A percentile compares a stretch with the other conserved stretches of the same genome.
phyloP scores from a whole-genome alignment of 208 protist species.

The Tritrichomonas musculus region DNA sequence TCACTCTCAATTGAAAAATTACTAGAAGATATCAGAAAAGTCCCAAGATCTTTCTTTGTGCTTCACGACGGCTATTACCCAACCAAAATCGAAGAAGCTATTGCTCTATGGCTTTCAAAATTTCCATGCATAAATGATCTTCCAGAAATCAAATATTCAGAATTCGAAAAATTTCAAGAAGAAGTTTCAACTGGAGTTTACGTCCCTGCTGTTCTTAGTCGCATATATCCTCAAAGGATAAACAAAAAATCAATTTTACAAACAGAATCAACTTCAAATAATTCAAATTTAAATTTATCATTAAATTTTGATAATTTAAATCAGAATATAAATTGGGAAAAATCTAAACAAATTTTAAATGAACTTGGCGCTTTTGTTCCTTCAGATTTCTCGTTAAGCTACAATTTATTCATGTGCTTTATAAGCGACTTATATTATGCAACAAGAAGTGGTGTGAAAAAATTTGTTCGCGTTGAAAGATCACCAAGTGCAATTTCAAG shows the following conservation, averaged over 20 bases:
- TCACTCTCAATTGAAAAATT: not conserved
- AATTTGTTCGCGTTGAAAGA: not conserved
- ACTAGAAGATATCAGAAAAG: not conserved
- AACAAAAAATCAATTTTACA: not conserved
- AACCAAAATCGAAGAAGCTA: not conserved
- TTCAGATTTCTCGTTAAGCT: not conserved
- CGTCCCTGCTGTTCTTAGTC: not conserved
- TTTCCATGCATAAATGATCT: not conserved
- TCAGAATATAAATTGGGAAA: slow-evolving; percentile 7
- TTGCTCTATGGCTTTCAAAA: not conserved
- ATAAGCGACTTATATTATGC: not conserved
- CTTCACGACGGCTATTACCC: not conserved
- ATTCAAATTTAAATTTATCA: no score
- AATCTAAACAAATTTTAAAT: not conserved
- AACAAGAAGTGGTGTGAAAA: not conserved
- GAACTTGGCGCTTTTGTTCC: not conserved
- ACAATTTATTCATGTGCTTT: not conserved
- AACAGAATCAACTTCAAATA: not conserved
- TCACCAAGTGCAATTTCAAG: not conserved
- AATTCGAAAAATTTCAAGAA: not conserved
- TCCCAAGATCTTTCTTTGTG: slow-evolving; percentile 1
- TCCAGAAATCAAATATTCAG: not conserved
- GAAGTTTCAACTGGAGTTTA: not conserved
- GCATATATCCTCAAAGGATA: not conserved
- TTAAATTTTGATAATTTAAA: no score